These are phyloP conservation scores for Fagopyrum tataricum DNA, from an alignment of 148 eudicot species.

Conservation along the genomic window DNA sequence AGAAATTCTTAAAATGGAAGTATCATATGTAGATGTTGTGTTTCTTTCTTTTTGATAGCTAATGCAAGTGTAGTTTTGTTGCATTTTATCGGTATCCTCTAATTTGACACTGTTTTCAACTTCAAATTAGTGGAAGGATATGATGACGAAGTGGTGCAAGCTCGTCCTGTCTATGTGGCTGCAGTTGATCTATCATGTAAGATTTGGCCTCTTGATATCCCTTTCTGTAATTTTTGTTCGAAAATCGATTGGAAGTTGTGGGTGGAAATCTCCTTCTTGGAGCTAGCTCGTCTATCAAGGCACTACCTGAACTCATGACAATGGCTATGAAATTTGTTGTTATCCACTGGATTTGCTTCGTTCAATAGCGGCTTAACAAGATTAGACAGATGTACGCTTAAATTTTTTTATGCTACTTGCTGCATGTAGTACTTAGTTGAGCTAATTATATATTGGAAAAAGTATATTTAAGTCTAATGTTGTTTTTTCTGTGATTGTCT, in stretches of 20 bases:
- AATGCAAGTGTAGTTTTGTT: not conserved
- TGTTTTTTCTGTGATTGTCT: not conserved
- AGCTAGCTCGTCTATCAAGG: not conserved
- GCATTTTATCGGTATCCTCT: constrained; percentile 9
- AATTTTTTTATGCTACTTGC: not conserved
- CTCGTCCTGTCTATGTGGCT: constrained; percentile 79
- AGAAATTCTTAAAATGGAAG: not conserved
- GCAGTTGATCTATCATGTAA: constrained; percentile 84
- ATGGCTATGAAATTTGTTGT: not conserved
- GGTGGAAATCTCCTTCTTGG: not conserved
- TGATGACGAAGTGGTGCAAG: constrained; percentile 68
- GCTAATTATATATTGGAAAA: too few relatives aligned
- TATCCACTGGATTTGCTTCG: not conserved
- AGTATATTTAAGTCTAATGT: not conserved
- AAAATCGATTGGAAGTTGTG: not conserved
- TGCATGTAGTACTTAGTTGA: not conserved
- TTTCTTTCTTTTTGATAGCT: not conserved
- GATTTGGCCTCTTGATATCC: constrained; percentile 17
- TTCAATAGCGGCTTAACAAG: not conserved
- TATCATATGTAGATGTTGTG: not conserved
- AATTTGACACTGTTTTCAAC: constrained; percentile 10
- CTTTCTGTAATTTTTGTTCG: not conserved
- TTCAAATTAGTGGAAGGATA: constrained; percentile 45
- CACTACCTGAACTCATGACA: not conserved
- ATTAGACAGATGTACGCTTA: not conserved